Evolutionary conservation across 495 filamentous ascomycete species (phyloP).

Genomic region (Daldinia childiae): DNA sequence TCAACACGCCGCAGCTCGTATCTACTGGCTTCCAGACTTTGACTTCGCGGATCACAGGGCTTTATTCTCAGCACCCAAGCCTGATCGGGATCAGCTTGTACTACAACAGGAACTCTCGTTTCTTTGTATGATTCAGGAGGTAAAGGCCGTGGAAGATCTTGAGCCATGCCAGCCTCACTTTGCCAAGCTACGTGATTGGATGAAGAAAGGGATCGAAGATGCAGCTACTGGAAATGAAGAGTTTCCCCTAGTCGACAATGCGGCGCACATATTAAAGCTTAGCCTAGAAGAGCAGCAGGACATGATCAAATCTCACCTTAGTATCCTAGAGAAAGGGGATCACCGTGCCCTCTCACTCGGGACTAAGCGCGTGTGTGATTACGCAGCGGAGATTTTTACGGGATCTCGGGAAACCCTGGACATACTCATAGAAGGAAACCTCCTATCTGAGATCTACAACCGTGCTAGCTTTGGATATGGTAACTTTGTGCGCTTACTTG

Average conservation of each 20-base stretch:
- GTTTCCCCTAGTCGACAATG: conserved; percentile 27
- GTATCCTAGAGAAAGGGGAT: conserved; percentile 26
- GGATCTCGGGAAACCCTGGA: conserved; percentile 40
- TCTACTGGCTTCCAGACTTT: conserved; percentile 50
- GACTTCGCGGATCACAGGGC: conserved; percentile 44
- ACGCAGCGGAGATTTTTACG: conserved; percentile 30
- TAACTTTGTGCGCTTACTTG: conserved; percentile 40
- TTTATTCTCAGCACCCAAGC: conserved; percentile 28
- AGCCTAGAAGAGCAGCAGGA: not conserved
- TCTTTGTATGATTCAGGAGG: not conserved
- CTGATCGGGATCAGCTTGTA: not conserved
- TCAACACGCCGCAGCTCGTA: conserved; percentile 43
- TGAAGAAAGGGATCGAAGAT: conserved; percentile 33
- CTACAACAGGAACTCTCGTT: not conserved
- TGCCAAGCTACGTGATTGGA: conserved; percentile 47
- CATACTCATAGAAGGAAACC: conserved; percentile 46
- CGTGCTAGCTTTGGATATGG: conserved; percentile 37
- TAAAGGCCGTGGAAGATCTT: conserved; percentile 27
- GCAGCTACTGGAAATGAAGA: conserved; percentile 21
- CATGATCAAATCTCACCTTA: not conserved
- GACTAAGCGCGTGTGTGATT: conserved; percentile 44
- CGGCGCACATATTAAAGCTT: not conserved
- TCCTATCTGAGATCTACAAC: conserved; percentile 49
- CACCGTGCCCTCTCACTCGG: conserved; percentile 34
- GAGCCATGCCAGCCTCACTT: conserved; percentile 43